Base-by-base conservation (phyloP, 75 land plant species). In the Pinus tabuliformis region DNA sequence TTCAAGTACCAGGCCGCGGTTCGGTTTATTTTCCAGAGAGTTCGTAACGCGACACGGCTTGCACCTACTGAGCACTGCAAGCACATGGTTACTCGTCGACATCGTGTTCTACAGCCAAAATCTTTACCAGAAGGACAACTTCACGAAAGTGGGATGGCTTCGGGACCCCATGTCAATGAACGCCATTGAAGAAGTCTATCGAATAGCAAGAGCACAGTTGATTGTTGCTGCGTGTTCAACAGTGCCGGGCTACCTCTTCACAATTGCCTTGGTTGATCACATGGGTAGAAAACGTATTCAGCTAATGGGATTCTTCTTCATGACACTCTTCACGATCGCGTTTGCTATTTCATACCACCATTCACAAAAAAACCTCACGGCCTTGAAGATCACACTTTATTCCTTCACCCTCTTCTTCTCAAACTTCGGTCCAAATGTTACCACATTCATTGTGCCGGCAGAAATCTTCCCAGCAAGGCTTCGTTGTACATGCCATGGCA, bases 161-260 rank as follows among this genome's bases (percentile, higher is more conserved):
- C 81, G 81, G 1, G 8, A 20, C 8, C 80, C 82, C 4, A 77
- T 49, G 8, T 65, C 58, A 3, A 85, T 87, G 84, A 86, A 70
- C 62, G 89, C 89, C 18, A 56, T 87, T 30, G 77, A 86, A 59
- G 88, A 87, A 68, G 82, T 82, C 1, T 82, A 52, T 61, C 68
- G 42, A 57, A 80, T 89, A 56, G 62, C 82, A 18, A 76, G 78
- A 6, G 85, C 87, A 0, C 91, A 84, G 57, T 77, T 90, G 13
- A 75, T 89, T 58, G 88, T 89, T 42, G 91, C 91, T 24, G 78
- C 88, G 13, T 83, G 83, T 63, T 83, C 87, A 66, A 87, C 89
- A 0, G 86, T 89, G 9, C 84, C 91, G 1, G 91, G 89, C 17
- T 89, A 89, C 81, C 83, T 89, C 90, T 86, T 84, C 81, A 89